phyloP scores from a whole-genome alignment of 805 yeast genomes.

The Candida michaelii region DNA sequence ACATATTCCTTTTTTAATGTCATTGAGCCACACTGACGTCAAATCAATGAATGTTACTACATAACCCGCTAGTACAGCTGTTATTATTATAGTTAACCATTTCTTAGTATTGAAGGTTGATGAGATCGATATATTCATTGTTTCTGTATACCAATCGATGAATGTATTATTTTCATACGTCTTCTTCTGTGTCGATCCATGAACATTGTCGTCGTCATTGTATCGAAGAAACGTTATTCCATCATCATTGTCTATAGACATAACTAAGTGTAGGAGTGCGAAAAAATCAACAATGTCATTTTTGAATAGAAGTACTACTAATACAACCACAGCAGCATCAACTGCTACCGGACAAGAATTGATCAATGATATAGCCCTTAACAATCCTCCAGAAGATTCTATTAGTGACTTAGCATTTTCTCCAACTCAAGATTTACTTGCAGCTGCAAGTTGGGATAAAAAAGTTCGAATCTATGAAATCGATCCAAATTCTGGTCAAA shows the following conservation, averaged over 20 bases:
- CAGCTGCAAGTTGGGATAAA: slow-evolving; percentile 92
- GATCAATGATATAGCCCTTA: slow-evolving; percentile 66
- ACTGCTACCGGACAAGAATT: slow-evolving; percentile 54
- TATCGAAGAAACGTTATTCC: slow-evolving; percentile 10
- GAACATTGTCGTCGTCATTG: background rate
- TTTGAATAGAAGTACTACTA: slow-evolving; percentile 22
- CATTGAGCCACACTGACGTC: slow-evolving; percentile 49
- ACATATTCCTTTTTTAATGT: slow-evolving; percentile 55
- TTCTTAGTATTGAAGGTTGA: slow-evolving; percentile 24
- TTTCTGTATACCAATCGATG: slow-evolving; percentile 56
- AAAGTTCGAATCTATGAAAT: slow-evolving; percentile 92
- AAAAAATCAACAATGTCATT: slow-evolving; percentile 33
- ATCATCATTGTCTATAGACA: background rate
- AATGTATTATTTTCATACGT: slow-evolving; percentile 41
- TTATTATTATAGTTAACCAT: slow-evolving; percentile 49
- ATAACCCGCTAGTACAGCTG: slow-evolving; percentile 49
- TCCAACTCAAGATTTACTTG: slow-evolving; percentile 76
- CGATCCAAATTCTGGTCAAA: slow-evolving; percentile 63
- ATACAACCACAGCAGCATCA: slow-evolving; percentile 27
- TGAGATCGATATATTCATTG: slow-evolving; percentile 20
- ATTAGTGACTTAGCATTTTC: slow-evolving; percentile 82
- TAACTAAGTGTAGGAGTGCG: background rate
- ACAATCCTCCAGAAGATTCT: slow-evolving; percentile 90
- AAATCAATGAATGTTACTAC: slow-evolving; percentile 51
- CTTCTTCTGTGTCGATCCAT: slow-evolving; percentile 3